These are phyloP conservation scores for Hericium alpestre DNA, from an alignment of 768 basidiomycete genomes.

Conservation along the genomic window DNA sequence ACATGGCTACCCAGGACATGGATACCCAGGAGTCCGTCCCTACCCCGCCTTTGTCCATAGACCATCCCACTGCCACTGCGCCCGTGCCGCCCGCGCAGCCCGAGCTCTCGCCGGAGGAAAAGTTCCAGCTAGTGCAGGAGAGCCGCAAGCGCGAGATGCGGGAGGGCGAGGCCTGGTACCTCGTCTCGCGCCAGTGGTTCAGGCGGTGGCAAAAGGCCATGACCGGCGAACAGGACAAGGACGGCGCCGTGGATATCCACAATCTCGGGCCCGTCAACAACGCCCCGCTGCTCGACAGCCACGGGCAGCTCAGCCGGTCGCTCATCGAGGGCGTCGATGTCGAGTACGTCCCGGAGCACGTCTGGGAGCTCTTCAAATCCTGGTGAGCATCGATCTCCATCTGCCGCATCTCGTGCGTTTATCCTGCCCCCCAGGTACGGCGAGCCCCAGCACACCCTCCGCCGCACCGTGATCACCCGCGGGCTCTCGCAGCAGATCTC, in stretches of 20 bases:
- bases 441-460: slow-evolving; percentile 39
- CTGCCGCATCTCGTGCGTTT: not conserved
- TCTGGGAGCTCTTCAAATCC: slow-evolving; percentile 54
- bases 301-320: slow-evolving; percentile 34
- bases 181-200: slow-evolving; percentile 65
- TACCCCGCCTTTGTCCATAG: not conserved
- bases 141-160: slow-evolving; percentile 40
- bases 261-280: slow-evolving; percentile 74
- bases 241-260: slow-evolving; percentile 48
- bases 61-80: slow-evolving; percentile 1
- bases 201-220: slow-evolving; percentile 67
- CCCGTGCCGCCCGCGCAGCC: slow-evolving; percentile 7
- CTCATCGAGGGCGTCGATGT: slow-evolving; percentile 58
- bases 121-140: slow-evolving; percentile 38
- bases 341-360: slow-evolving; percentile 62
- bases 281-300: slow-evolving; percentile 44
- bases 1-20: slow-evolving; percentile 23
- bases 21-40: slow-evolving; percentile 1
- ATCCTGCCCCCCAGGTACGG: slow-evolving; percentile 54
- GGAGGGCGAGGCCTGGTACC: slow-evolving; percentile 68
- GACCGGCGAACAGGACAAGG: slow-evolving; percentile 57
- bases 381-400: slow-evolving; percentile 45
- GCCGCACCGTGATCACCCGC: slow-evolving; percentile 56
- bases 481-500: slow-evolving; percentile 39
- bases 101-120: slow-evolving; percentile 30